Evolutionary conservation across 1,139 yeast genomes (phyloP).

Genomic region (Debaryomyces udenii): DNA sequence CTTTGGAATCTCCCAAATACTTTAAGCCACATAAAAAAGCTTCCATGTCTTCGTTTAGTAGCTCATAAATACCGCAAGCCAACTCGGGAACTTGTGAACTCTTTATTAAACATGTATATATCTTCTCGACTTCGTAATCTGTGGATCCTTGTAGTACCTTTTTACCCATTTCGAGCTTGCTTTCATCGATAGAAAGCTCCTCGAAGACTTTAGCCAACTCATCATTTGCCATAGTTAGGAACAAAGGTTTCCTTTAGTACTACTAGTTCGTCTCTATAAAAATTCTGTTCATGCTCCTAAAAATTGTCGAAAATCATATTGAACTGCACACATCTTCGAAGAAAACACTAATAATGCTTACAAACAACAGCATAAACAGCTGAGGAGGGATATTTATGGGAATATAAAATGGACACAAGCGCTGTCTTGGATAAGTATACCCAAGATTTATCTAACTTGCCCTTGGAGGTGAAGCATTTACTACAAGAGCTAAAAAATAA

Average conservation of each 20-base stretch:
- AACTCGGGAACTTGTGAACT: constrained; percentile 19
- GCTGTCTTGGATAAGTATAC: constrained; percentile 53
- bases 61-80: constrained; percentile 18
- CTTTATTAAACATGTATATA: constrained; percentile 9
- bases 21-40: constrained; percentile 23
- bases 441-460: constrained; percentile 72
- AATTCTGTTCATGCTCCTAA: not conserved
- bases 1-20: constrained; percentile 22
- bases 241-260: too few relatives aligned
- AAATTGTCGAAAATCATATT: constrained; percentile 4
- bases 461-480: constrained; percentile 83
- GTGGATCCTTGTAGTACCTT: constrained; percentile 1
- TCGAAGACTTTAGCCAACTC: not conserved
- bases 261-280: not conserved
- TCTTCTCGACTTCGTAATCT: not conserved
- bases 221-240: not conserved
- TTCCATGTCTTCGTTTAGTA: constrained; percentile 23
- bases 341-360: too few relatives aligned
- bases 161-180: constrained; percentile 5
- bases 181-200: constrained; percentile 7
- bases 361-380: not conserved
- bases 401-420: constrained; percentile 45
- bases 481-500: constrained; percentile 76
- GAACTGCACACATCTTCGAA: constrained; percentile 3
- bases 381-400: not conserved